Base-by-base conservation (phyloP, 768 basidiomycete genomes). In the Mycena sanguinolenta region DNA sequence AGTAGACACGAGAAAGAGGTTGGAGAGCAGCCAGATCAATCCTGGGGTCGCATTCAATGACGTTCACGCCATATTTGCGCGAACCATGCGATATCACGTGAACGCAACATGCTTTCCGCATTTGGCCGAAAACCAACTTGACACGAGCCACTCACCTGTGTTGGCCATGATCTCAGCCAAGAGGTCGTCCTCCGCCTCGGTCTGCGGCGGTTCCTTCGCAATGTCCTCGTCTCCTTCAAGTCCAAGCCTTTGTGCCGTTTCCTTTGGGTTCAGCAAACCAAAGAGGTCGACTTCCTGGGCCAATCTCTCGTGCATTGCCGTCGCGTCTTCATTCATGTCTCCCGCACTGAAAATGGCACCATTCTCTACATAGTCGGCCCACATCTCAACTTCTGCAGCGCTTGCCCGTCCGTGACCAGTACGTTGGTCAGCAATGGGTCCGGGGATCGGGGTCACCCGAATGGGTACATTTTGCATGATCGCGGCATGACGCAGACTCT, bases 211-310 rank as follows among this genome's bases (percentile, higher is more conserved):
- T n/a, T 65, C 38, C 21, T 53, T 38, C 23, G 36, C 30, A 13
- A 55, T 17, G 4, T 1, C 65, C 46, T 34, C 44, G 16, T 53
- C 61, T 49, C 64, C 64, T 21, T 46, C 46, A 57, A 57, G 58
- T 13, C 64, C 64, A 4, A 65, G 36, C 32, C 57, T 59, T 32
- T 38, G 16, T 4, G 65, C 65, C 27, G 46, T 39, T 25, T 25
- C 65, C 55, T 66, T 36, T n/a, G 57, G 65, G 49, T 66, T 57
- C 65, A 58, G 38, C 23, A 66, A 36, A 16, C 65, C 65, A 57
- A 66, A 66, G 39, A 52, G 2, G 39, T 66, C 65, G 36, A 25
- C 65, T 36, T 66, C 21, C 25, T 38, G 27, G 1, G n/a, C 30
- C 65, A 65, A 27, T 28, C 46, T 25, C 55, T 17, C 12, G 14